Percentiles rank a stretch among this genome's conserved stretches.
phyloP scores from a whole-genome alignment of 2,329 filamentous ascomycete genomes.

The Colletotrichum echinochloae region DNA sequence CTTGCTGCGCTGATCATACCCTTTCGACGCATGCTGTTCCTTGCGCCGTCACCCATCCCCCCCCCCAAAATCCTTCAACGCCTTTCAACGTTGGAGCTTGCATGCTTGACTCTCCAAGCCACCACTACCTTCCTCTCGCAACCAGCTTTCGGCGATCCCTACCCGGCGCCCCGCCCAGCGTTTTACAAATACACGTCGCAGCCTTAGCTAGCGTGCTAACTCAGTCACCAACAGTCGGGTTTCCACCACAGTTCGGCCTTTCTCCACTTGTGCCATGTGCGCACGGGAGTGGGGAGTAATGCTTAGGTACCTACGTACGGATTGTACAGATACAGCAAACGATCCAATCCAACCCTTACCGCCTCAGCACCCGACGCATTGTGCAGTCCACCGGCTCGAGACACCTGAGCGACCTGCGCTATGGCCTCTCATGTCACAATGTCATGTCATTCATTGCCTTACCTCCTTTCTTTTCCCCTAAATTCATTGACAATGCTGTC shows the following conservation, averaged over 20 bases:
- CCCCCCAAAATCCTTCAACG: background rate
- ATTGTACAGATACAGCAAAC: background rate
- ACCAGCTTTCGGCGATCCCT: conserved; percentile 8
- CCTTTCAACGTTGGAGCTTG: background rate
- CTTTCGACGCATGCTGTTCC: conserved; percentile 22
- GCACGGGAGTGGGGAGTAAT: background rate
- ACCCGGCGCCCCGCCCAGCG: background rate
- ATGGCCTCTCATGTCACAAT: conserved; percentile 17
- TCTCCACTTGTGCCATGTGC: conserved; percentile 2
- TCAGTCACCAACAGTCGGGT: background rate
- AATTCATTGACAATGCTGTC: conserved; percentile 20
- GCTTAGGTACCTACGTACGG: background rate
- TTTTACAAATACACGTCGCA: background rate
- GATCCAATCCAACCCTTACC: background rate
- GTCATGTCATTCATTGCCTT: conserved; percentile 8
- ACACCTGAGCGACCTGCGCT: background rate
- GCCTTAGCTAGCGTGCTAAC: too few species aligned
- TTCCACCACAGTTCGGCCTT: background rate
- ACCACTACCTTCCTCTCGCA: conserved; percentile 6
- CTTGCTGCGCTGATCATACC: conserved; percentile 36
- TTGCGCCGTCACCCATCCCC: background rate
- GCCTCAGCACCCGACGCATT: background rate
- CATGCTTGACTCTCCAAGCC: background rate
- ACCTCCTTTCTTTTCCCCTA: conserved; percentile 11
- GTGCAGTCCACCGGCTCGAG: background rate